A percentile compares a stretch with the other conserved stretches of the same genome.
phyloP scores from a whole-genome alignment of 345 rosid species.

The Zanthoxylum bungeanum region DNA sequence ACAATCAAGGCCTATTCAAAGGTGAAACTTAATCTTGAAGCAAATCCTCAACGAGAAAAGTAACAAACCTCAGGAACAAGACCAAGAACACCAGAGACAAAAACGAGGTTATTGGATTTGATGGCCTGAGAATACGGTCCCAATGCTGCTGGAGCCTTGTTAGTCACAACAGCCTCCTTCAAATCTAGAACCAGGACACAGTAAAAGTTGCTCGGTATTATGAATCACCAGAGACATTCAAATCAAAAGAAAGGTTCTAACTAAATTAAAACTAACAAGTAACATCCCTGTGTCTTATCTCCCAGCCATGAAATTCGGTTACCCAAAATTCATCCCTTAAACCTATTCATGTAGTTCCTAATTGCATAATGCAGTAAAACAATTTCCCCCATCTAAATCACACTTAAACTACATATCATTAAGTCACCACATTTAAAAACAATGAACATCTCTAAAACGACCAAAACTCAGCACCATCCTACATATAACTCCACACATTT shows the following conservation, averaged over 20 bases:
- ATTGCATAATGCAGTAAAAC: neutral
- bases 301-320: neutral
- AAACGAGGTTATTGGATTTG: slow-evolving; percentile 69
- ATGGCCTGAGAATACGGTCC: slow-evolving; percentile 97
- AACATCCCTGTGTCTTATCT: neutral
- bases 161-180: slow-evolving; percentile 71
- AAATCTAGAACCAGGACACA: slow-evolving; percentile 35
- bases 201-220: neutral
- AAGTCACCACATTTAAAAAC: neutral
- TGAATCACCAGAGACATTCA: neutral
- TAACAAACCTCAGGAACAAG: slow-evolving; percentile 77
- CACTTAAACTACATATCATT: neutral
- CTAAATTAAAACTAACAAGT: neutral
- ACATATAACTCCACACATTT: neutral
- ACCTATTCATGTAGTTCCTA: neutral
- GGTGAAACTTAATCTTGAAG: neutral
- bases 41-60: neutral
- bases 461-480: neutral
- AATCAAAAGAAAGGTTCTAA: neutral
- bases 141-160: slow-evolving; percentile 89
- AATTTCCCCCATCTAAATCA: neutral
- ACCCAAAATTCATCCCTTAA: neutral
- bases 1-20: neutral
- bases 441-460: neutral
- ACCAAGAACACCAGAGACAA: slow-evolving; percentile 82